Percentiles rank a stretch among this genome's conserved stretches.
phyloP scores from a whole-genome alignment of 2,329 filamentous ascomycete species.

The Calonectria fujianensis region DNA sequence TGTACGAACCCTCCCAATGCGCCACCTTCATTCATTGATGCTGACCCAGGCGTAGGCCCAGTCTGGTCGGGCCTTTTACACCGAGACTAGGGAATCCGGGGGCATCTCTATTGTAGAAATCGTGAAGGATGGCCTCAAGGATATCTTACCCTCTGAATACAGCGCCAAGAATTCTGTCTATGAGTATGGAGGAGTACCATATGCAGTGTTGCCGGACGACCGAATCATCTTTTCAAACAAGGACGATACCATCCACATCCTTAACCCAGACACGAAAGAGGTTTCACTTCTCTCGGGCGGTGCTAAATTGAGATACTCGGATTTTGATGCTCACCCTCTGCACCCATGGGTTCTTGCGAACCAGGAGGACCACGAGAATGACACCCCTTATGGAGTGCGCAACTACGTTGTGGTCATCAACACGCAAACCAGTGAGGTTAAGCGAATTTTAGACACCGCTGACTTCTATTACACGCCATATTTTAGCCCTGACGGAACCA shows the following conservation, averaged over 20 bases:
- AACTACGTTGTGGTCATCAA: slow-evolving; percentile 65
- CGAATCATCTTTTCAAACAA: slow-evolving; percentile 68
- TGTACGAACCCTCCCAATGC: slow-evolving; percentile 50
- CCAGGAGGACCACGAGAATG: slow-evolving; percentile 69
- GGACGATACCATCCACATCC: slow-evolving; percentile 64
- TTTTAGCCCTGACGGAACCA: slow-evolving; percentile 67
- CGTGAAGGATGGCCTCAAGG: slow-evolving; percentile 55
- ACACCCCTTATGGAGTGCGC: slow-evolving; percentile 57
- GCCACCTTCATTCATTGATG: not conserved
- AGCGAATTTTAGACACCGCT: slow-evolving; percentile 63
- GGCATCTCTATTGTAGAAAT: slow-evolving; percentile 67
- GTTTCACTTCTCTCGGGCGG: slow-evolving; percentile 59
- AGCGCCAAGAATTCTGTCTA: slow-evolving; percentile 69
- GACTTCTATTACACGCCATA: slow-evolving; percentile 73
- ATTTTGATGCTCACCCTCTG: slow-evolving; percentile 65
- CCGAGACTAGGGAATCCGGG: slow-evolving; percentile 63
- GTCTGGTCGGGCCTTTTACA: slow-evolving; percentile 61
- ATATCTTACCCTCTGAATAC: slow-evolving; percentile 66
- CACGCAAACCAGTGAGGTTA: slow-evolving; percentile 63
- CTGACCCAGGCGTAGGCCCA: slow-evolving; percentile 47
- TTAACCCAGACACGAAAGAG: slow-evolving; percentile 62
- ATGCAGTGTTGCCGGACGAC: slow-evolving; percentile 62
- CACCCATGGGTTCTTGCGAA: slow-evolving; percentile 68
- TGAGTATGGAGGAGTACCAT: slow-evolving; percentile 71
- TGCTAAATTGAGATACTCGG: slow-evolving; percentile 64